phyloP scores from a whole-genome alignment of 495 filamentous ascomycete species.

The Hyaloscypha finlandica region DNA sequence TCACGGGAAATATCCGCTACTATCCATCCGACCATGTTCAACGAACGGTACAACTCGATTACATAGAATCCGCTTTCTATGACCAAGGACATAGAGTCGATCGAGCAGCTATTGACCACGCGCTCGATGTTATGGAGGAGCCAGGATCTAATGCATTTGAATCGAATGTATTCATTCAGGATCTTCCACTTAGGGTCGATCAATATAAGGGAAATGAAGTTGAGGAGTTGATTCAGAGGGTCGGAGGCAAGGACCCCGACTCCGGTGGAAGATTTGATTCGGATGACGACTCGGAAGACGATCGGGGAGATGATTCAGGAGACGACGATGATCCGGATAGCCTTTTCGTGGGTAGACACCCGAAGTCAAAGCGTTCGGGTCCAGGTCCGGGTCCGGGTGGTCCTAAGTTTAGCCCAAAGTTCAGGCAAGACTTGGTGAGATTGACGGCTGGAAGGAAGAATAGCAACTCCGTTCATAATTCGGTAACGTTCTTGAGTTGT shows the following conservation, averaged over 20 bases:
- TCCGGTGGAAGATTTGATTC: too few relatives aligned
- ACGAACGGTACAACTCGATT: not conserved
- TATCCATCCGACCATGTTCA: not conserved
- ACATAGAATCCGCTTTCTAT: constrained; percentile 20
- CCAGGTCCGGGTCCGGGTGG: not conserved
- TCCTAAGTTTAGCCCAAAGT: too few relatives aligned
- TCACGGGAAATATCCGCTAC: constrained; percentile 4
- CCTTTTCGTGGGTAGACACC: not conserved
- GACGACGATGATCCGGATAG: not conserved
- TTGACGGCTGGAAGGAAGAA: not conserved
- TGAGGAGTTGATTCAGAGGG: not conserved
- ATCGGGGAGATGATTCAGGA: not conserved
- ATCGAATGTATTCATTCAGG: not conserved
- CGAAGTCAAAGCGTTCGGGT: not conserved
- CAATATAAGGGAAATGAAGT: constrained; percentile 10
- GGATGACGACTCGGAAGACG: not conserved
- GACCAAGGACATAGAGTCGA: constrained; percentile 14
- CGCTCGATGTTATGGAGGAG: not conserved
- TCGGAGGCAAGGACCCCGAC: not conserved
- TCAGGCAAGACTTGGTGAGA: not conserved
- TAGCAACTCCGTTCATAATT: not conserved
- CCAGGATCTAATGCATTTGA: not conserved
- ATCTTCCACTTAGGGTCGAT: constrained; percentile 17
- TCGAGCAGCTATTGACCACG: constrained; percentile 2
- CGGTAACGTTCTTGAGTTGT: not conserved